Evolutionary conservation across 169 alveolate species (phyloP).

Genomic region (Eimeria tenella): DNA sequence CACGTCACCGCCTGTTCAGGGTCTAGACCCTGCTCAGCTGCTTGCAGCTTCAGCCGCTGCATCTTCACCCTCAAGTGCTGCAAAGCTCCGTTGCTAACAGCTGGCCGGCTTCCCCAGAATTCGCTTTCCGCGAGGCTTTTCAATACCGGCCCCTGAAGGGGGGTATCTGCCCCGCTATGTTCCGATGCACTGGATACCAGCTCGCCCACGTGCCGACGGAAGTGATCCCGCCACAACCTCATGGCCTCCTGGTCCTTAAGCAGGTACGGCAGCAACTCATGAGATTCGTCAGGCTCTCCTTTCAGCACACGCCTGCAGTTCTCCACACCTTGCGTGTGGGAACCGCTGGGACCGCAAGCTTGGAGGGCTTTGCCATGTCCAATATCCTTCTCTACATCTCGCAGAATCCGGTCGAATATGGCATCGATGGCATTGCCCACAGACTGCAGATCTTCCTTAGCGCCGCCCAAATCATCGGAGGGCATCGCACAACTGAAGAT

Average conservation of each 20-base stretch:
- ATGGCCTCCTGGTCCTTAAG: constrained; percentile 46
- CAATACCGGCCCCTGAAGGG: constrained; percentile 10
- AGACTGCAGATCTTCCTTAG: background rate
- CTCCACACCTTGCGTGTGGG: background rate
- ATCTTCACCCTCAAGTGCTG: constrained; percentile 38
- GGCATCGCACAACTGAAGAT: no score
- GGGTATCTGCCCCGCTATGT: constrained; percentile 25
- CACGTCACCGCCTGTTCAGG: constrained; percentile 44
- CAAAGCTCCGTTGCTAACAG: constrained; percentile 60
- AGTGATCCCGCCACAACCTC: constrained; percentile 63
- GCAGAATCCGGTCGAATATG: constrained; percentile 23
- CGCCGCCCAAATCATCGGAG: no score
- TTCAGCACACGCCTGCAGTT: constrained; percentile 34
- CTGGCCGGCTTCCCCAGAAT: constrained; percentile 76
- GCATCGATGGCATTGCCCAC: constrained; percentile 21
- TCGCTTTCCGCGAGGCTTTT: constrained; percentile 38
- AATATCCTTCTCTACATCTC: background rate
- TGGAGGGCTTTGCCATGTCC: background rate
- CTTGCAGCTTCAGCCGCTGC: constrained; percentile 37
- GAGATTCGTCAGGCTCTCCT: constrained; percentile 61
- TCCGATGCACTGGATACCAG: constrained; percentile 10
- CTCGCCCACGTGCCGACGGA: constrained; percentile 69
- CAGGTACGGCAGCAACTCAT: constrained; percentile 56
- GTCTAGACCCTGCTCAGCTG: constrained; percentile 12
- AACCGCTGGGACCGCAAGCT: background rate